phyloP scores from a whole-genome alignment of 495 filamentous ascomycete genomes.

The Penicillium cosmopolitanum region DNA sequence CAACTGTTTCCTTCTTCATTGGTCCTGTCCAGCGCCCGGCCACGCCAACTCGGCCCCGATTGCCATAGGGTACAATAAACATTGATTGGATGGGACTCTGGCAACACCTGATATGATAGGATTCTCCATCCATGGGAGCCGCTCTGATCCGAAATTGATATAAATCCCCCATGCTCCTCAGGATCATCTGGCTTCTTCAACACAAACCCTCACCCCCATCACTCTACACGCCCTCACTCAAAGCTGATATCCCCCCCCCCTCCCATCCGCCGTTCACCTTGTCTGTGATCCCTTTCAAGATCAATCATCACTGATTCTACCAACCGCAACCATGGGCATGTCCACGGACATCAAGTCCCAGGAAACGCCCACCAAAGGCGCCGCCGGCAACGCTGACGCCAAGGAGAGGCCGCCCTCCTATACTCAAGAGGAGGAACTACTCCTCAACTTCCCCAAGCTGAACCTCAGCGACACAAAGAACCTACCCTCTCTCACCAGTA shows the following conservation, averaged over 20 bases:
- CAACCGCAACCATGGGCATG: conserved; percentile 21
- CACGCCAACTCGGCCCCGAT: background rate
- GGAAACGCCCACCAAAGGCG: conserved; percentile 3
- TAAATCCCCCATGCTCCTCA: conserved; percentile 9
- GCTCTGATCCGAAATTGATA: background rate
- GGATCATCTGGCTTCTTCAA: conserved; percentile 9
- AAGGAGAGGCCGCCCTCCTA: conserved; percentile 27
- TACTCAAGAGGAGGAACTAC: conserved; percentile 10
- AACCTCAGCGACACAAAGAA: conserved; percentile 8
- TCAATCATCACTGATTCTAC: background rate
- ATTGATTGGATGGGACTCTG: too few species aligned
- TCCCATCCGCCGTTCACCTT: background rate
- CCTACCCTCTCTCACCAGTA: background rate
- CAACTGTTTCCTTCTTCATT: background rate
- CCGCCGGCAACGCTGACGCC: background rate
- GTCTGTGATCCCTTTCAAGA: background rate
- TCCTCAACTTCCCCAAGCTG: conserved; percentile 19
- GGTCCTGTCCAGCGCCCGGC: background rate
- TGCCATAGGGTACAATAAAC: background rate
- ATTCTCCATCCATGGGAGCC: background rate
- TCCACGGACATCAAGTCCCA: conserved; percentile 23
- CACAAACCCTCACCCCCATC: too few species aligned
- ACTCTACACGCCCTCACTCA: too few species aligned
- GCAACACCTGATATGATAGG: background rate
- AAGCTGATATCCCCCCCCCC: background rate